Evolutionary conservation across 441 rosid genomes (phyloP).

Genomic region (Adansonia madagascariensis): DNA sequence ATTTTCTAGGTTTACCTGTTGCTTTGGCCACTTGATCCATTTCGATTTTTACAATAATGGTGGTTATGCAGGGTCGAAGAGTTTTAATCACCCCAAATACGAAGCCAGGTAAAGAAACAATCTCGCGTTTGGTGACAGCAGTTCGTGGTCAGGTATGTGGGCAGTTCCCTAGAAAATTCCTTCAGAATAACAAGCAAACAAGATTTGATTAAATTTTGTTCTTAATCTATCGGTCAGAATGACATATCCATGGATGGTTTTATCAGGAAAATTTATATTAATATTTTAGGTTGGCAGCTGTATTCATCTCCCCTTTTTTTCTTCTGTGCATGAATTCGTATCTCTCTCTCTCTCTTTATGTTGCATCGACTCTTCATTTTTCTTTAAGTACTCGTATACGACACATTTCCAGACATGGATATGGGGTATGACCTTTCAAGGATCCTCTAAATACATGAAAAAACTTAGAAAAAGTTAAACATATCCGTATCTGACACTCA

Average conservation of each 20-base stretch:
- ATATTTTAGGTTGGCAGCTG: neutral
- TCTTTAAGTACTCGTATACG: no score
- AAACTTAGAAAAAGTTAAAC: no score
- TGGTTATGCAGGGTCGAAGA: conserved; percentile 57
- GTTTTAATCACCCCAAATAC: conserved; percentile 70
- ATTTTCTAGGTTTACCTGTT: conserved; percentile 15
- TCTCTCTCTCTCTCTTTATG: neutral
- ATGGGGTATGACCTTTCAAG: no score
- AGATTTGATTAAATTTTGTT: neutral
- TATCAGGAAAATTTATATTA: neutral
- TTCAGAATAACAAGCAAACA: neutral
- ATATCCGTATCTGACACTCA: no score
- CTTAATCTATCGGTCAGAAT: neutral
- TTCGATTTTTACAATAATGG: conserved; percentile 12
- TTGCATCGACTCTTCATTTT: no score
- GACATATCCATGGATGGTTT: neutral
- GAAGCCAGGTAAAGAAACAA: conserved; percentile 68
- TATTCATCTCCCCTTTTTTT: neutral
- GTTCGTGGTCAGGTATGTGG: conserved; percentile 68
- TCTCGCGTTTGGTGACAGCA: conserved; percentile 64
- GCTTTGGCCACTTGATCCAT: conserved; percentile 18
- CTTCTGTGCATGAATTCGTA: neutral
- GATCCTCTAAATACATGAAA: no score
- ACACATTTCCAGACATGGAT: no score
- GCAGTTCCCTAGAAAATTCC: neutral